phyloP scores from a whole-genome alignment of 2,329 filamentous ascomycete species.

The Clarireedia paspali region DNA sequence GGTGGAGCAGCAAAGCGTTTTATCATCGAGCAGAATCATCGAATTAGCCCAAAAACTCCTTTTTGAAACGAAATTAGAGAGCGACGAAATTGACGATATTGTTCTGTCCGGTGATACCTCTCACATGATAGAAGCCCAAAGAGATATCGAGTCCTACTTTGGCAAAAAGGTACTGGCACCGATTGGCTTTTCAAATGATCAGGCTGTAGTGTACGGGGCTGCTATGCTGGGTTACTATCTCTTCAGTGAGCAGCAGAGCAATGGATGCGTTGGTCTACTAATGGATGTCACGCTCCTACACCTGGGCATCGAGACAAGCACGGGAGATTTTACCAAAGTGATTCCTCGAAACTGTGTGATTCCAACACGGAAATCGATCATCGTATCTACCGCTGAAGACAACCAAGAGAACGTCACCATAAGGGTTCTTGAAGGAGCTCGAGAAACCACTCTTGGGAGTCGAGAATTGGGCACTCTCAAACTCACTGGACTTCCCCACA shows the following conservation, averaged over 20 bases:
- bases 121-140: conserved; percentile 96
- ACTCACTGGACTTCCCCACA: no score
- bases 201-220: conserved; percentile 96
- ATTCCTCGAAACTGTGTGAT: no score
- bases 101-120: conserved; percentile 97
- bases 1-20: conserved; percentile 99
- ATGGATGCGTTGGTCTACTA: conserved; percentile 61
- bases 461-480: no score
- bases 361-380: no score
- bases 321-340: no score
- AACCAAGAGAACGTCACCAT: no score
- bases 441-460: no score
- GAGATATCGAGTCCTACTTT: conserved; percentile 94
- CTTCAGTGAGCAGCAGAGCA: conserved; percentile 75
- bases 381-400: no score
- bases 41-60: conserved; percentile 98
- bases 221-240: conserved; percentile 96
- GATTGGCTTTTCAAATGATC: conserved; percentile 99
- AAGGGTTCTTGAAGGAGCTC: no score
- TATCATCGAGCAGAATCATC: conserved; percentile 95
- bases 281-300: conserved; percentile 98
- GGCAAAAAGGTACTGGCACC: conserved; percentile 81
- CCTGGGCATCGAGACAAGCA: conserved; percentile 59
- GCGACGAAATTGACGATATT: conserved; percentile 90
- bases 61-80: conserved; percentile 97